A percentile compares a stretch with the other conserved stretches of the same genome.
These are phyloP conservation scores for Carnegiea gigantea DNA, from an alignment of 179 eudicot genomes.

Conservation along the genomic window DNA sequence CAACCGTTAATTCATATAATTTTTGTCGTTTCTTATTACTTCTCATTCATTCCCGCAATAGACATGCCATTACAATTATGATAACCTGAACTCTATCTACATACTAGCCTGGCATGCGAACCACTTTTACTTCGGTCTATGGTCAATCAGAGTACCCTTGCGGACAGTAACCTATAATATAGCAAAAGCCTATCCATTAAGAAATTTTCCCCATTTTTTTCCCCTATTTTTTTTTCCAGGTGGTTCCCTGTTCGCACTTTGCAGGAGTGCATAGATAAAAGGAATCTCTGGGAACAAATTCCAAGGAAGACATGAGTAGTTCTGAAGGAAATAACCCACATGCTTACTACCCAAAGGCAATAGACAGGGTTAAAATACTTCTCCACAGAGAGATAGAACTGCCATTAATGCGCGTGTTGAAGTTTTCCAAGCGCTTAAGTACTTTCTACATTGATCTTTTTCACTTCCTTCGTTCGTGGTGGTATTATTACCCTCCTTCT, in stretches of 20 bases:
- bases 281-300: conserved; percentile 20
- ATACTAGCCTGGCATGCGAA: not conserved
- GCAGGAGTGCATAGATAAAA: conserved; percentile 19
- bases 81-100: too few relatives aligned
- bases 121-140: not conserved
- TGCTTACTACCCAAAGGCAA: conserved; percentile 11
- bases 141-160: not conserved
- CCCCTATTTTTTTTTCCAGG: not conserved
- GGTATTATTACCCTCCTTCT: not conserved
- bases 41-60: too few relatives aligned
- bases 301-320: conserved; percentile 29
- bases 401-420: conserved; percentile 27
- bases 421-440: conserved; percentile 10
- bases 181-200: not conserved
- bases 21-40: too few relatives aligned
- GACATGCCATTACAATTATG: too few relatives aligned
- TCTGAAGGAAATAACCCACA: conserved; percentile 26
- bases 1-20: too few relatives aligned
- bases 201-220: not conserved
- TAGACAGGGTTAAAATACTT: not conserved
- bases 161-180: not conserved
- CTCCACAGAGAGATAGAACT: not conserved
- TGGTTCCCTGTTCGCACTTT: not conserved
- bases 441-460: not conserved
- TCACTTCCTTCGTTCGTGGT: not conserved